Evolutionary conservation across 2,329 filamentous ascomycete genomes (phyloP), one percentile per base, ranked within the genome.

Genomic region (Curvularia eragrostidis): DNA sequence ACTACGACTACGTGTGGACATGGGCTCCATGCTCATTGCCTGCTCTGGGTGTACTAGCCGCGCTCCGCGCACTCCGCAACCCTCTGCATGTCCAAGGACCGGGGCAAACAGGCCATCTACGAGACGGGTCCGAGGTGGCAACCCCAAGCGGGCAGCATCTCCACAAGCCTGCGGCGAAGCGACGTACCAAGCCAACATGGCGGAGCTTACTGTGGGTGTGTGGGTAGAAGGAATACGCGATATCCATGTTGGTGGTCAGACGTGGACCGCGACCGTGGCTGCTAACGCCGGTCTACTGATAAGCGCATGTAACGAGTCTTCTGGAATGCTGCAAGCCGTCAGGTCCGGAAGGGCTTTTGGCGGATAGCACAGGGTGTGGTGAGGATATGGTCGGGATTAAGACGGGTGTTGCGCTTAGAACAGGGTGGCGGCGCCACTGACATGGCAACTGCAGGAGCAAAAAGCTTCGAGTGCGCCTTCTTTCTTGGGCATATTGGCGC

Each of bases 391-490:
- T 51, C 55, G 55, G 55, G 51, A 50, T 54, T 58, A 58, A 54
- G 18, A 39, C 51, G 55, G 55, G 39, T n/a, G 49, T 46, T 26
- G 43, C 54, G 54, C 49, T 56, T 56, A 48, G 21, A 13, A 36
- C 46, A 52, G 55, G 39, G 23, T 48, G 30, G 44, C 38, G 36
- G 23, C 30, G 38, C 44, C 49, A 52, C 38, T 49, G 44, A 54
- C 39, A 54, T 34, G 36, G 43, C 19, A 9, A 8, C 38, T 34
- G 39, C 30, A 26, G 18, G 15, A 5, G 47, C 3, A 18, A 28
- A 53, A 53, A 52, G 46, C 50, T 52, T 48, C 18, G 26, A 34
- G 41, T 46, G 54, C 54, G 41, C 58, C 58, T 58, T 56, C 58
- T 52, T 36, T 34, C 48, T 54, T 61, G 41, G 58, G 52, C 58